Percentiles rank a stretch among this genome's conserved stretches.
These are phyloP conservation scores for Pseudoturritis turrita DNA, from an alignment of 345 rosid genomes.

Conservation along the genomic window DNA sequence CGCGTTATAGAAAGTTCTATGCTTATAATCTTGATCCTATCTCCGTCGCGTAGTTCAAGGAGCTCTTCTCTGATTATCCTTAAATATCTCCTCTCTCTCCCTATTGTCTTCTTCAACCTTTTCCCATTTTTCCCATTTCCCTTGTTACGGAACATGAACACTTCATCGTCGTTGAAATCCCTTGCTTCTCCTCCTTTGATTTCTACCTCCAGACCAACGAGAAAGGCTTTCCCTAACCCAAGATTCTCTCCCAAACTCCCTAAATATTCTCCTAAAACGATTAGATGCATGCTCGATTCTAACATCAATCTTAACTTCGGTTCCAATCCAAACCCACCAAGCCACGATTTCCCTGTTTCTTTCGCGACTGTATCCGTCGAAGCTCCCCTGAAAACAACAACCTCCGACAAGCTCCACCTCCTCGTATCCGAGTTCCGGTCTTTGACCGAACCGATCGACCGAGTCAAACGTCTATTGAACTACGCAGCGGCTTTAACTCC, in stretches of 20 bases:
- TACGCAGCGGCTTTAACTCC: conserved; percentile 61
- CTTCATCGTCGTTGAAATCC: neutral
- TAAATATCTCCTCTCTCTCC: neutral
- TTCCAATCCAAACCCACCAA: neutral
- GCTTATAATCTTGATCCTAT: neutral
- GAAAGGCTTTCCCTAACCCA: neutral
- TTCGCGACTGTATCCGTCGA: conserved; percentile 13
- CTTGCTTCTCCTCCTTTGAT: conserved; percentile 17
- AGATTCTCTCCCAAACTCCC: neutral
- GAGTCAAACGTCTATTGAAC: conserved; percentile 72
- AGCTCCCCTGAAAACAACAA: conserved; percentile 7
- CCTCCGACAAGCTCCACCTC: conserved; percentile 37
- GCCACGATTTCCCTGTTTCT: conserved; percentile 7
- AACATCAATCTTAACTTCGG: neutral
- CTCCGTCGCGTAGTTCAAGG: conserved; percentile 19
- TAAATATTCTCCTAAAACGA: neutral
- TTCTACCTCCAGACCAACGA: conserved; percentile 1
- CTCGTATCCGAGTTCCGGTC: conserved; percentile 58
- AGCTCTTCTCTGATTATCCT: conserved; percentile 14
- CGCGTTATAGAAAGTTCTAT: neutral
- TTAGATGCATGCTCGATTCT: conserved; percentile 16
- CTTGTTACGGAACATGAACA: conserved; percentile 23
- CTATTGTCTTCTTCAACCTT: neutral
- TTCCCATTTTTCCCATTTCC: neutral
- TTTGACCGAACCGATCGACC: conserved; percentile 62